Evolutionary conservation across 1,284 basidiomycete species (phyloP).

Genomic region (Malassezia caprae): DNA sequence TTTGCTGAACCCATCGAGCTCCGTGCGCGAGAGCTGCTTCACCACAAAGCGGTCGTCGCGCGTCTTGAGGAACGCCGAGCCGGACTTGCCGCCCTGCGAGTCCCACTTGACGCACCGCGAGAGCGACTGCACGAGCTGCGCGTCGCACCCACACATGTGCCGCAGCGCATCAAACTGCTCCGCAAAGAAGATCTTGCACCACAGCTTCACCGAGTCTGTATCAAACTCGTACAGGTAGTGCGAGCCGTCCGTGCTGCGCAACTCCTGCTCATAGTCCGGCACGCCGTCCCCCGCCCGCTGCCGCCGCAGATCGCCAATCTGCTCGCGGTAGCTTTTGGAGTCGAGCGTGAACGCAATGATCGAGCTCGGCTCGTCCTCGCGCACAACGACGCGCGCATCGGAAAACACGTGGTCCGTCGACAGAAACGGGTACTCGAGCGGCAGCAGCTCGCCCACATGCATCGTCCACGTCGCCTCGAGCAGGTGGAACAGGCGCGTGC

Average conservation of each 20-base stretch:
- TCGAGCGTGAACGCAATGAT: constrained; percentile 92
- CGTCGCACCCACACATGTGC: constrained; percentile 81
- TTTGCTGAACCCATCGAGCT: constrained; percentile 87
- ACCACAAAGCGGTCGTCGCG: constrained; percentile 94
- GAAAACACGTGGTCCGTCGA: constrained; percentile 61
- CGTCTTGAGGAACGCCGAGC: constrained; percentile 82
- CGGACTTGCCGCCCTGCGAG: constrained; percentile 87
- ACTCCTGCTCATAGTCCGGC: constrained; percentile 54
- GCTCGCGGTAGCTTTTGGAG: constrained; percentile 63
- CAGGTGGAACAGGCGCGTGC: constrained; percentile 63
- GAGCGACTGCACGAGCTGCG: constrained; percentile 82
- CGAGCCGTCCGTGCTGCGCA: constrained; percentile 35
- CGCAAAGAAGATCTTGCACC: constrained; percentile 83
- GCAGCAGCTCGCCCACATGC: constrained; percentile 54
- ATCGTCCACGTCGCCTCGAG: constrained; percentile 59
- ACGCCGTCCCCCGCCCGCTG: not conserved
- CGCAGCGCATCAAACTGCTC: constrained; percentile 94
- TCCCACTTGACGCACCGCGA: constrained; percentile 94
- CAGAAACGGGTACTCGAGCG: constrained; percentile 54
- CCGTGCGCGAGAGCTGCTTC: constrained; percentile 83
- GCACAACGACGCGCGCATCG: constrained; percentile 75
- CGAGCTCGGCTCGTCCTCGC: constrained; percentile 94
- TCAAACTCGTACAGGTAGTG: constrained; percentile 47
- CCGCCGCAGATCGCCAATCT: constrained; percentile 28
- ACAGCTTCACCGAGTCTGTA: constrained; percentile 72